Evolutionary conservation across 2,329 filamentous ascomycete genomes (phyloP).

Genomic region (Madurella fahalii): DNA sequence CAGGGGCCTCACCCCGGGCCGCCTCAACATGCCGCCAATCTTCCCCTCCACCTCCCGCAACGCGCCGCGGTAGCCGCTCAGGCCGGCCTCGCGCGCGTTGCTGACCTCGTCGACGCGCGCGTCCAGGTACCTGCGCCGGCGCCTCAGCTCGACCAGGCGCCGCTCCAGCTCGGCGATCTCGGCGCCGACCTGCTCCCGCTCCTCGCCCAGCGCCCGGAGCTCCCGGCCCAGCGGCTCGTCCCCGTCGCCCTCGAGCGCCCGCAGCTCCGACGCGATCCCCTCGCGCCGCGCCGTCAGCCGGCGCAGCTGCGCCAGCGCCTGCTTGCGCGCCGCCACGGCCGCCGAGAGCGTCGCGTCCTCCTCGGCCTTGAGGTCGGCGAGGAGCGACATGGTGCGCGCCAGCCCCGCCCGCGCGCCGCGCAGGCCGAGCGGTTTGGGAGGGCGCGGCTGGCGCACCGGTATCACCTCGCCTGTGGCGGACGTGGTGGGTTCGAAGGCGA

Average conservation of each 20-base stretch:
- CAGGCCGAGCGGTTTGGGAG: conserved; percentile 49
- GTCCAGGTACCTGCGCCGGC: conserved; percentile 54
- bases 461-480: conserved; percentile 45
- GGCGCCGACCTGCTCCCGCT: conserved; percentile 49
- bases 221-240: conserved; percentile 58
- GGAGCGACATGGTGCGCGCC: conserved; percentile 56
- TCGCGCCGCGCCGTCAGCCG: conserved; percentile 47
- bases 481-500: conserved; percentile 38
- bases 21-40: conserved; percentile 54
- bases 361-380: conserved; percentile 64
- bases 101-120: conserved; percentile 58
- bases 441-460: conserved; percentile 57
- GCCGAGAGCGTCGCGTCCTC: conserved; percentile 59
- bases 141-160: conserved; percentile 57
- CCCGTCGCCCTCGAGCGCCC: conserved; percentile 48
- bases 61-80: conserved; percentile 67
- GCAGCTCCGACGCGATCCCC: conserved; percentile 49
- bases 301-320: conserved; percentile 55
- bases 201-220: conserved; percentile 55
- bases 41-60: conserved; percentile 62
- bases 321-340: conserved; percentile 53
- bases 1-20: conserved; percentile 52
- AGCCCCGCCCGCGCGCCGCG: conserved; percentile 62
- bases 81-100: conserved; percentile 64
- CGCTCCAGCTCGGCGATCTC: conserved; percentile 65